Evolutionary conservation across 495 filamentous ascomycete genomes (phyloP).

Genomic region (Xylaria sp.): DNA sequence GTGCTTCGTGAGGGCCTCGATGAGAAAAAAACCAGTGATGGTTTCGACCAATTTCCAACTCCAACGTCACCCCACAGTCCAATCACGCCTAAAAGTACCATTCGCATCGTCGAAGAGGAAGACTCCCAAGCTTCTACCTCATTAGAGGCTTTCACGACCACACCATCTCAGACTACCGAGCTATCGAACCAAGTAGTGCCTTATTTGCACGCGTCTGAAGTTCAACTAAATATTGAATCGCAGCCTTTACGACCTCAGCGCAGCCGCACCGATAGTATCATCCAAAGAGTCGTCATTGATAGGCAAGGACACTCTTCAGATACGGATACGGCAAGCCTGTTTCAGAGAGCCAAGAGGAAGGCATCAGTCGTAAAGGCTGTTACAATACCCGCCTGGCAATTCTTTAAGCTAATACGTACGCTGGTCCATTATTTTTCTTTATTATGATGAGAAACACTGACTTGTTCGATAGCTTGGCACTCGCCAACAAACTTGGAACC

Average conservation of each 20-base stretch:
- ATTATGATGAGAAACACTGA: constrained; percentile 46
- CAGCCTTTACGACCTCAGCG: constrained; percentile 36
- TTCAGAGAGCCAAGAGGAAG: constrained; percentile 49
- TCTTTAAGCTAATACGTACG: constrained; percentile 88
- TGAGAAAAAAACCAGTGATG: constrained; percentile 58
- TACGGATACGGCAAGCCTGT: constrained; percentile 46
- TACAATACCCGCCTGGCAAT: constrained; percentile 97
- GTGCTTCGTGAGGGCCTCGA: constrained; percentile 73
- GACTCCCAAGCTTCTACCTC: constrained; percentile 34
- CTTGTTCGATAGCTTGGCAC: constrained; percentile 73
- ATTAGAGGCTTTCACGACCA: background rate
- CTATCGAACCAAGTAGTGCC: constrained; percentile 43
- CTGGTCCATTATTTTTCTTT: constrained; percentile 23
- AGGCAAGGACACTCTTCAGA: constrained; percentile 42
- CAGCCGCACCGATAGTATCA: constrained; percentile 56
- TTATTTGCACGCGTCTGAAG: constrained; percentile 34
- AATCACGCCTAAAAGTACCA: constrained; percentile 41
- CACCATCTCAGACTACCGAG: constrained; percentile 10
- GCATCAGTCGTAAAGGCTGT: constrained; percentile 76
- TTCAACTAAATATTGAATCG: constrained; percentile 25
- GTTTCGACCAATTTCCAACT: constrained; percentile 13
- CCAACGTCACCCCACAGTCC: constrained; percentile 21
- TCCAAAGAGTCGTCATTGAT: constrained; percentile 55
- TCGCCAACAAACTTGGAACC: constrained; percentile 58
- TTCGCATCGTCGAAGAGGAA: constrained; percentile 44